phyloP scores from a whole-genome alignment of 2,329 filamentous ascomycete species.

The Chaetomium sp. region DNA sequence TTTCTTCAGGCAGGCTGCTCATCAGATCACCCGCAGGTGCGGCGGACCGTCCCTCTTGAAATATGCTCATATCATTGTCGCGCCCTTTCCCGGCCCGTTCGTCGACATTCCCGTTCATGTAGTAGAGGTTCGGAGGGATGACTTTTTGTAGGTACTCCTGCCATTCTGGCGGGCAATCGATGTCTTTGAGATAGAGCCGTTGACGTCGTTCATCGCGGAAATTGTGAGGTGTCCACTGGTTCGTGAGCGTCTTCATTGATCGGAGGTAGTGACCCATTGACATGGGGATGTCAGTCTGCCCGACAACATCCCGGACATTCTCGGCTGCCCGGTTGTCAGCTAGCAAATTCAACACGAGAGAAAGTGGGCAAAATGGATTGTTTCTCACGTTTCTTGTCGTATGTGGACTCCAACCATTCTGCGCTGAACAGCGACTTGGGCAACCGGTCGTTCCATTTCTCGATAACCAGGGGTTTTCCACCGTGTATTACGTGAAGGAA shows the following conservation, averaged over 20 bases:
- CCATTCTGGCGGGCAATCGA: constrained; percentile 91
- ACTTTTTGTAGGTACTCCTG: constrained; percentile 74
- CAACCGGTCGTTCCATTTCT: constrained; percentile 78
- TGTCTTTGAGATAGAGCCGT: constrained; percentile 93
- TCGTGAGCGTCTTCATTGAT: constrained; percentile 79
- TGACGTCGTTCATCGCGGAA: constrained; percentile 80
- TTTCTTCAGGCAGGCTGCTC: constrained; percentile 82
- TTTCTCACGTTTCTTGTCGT: constrained; percentile 73
- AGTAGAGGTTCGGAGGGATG: constrained; percentile 82
- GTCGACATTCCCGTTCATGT: constrained; percentile 78
- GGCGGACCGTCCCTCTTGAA: constrained; percentile 55
- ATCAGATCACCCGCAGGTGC: constrained; percentile 87
- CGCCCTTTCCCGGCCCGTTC: constrained; percentile 40
- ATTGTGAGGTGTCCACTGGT: constrained; percentile 75
- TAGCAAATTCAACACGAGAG: not conserved
- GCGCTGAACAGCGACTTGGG: constrained; percentile 77
- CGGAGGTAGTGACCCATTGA: constrained; percentile 88
- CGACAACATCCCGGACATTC: constrained; percentile 77
- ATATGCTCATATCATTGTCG: constrained; percentile 42
- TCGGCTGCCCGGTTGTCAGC: constrained; percentile 60
- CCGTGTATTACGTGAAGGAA: constrained; percentile 78
- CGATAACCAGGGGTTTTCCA: constrained; percentile 87
- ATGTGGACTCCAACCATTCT: constrained; percentile 77
- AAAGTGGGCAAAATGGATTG: not conserved
- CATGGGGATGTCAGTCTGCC: constrained; percentile 75